These are phyloP conservation scores for Rutstroemia sp. DNA, from an alignment of 2,329 filamentous ascomycete genomes.

Conservation along the genomic window DNA sequence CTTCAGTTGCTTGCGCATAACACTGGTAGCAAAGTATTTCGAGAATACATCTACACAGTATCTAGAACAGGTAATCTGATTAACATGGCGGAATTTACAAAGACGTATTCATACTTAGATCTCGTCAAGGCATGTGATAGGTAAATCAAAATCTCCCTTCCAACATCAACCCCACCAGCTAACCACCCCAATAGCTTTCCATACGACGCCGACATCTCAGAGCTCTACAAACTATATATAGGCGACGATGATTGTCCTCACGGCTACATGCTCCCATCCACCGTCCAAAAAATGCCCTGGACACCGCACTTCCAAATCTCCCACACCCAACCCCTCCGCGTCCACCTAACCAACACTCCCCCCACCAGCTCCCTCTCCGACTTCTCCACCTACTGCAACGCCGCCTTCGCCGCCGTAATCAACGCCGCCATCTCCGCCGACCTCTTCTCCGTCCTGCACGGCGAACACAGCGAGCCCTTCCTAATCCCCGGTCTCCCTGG, in stretches of 20 bases:
- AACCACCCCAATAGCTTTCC: constrained; percentile 1
- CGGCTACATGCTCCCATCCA: constrained; percentile 41
- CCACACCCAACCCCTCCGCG: constrained; percentile 21
- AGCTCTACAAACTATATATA: constrained; percentile 39
- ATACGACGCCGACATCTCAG: constrained; percentile 7
- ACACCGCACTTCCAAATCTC: constrained; percentile 33
- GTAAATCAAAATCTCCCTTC: constrained; percentile 24
- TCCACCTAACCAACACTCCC: constrained; percentile 24
- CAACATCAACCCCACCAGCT: background rate
- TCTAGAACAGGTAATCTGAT: background rate
- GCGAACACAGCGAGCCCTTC: constrained; percentile 8
- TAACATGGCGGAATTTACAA: background rate
- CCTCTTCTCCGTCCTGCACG: constrained; percentile 24
- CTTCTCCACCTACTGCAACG: constrained; percentile 32
- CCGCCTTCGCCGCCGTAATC: constrained; percentile 28
- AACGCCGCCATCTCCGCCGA: constrained; percentile 36
- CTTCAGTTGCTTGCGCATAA: too few relatives aligned
- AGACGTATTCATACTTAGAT: constrained; percentile 26
- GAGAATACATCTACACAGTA: background rate
- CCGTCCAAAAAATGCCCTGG: constrained; percentile 40
- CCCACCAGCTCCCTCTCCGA: constrained; percentile 20
- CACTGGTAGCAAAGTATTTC: background rate
- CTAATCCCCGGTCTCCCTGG: background rate
- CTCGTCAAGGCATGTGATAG: constrained; percentile 37
- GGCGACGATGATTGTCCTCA: constrained; percentile 39